Evolutionary conservation across 208 protist species (phyloP).

Genomic region (Balamuthia mandrillaris): DNA sequence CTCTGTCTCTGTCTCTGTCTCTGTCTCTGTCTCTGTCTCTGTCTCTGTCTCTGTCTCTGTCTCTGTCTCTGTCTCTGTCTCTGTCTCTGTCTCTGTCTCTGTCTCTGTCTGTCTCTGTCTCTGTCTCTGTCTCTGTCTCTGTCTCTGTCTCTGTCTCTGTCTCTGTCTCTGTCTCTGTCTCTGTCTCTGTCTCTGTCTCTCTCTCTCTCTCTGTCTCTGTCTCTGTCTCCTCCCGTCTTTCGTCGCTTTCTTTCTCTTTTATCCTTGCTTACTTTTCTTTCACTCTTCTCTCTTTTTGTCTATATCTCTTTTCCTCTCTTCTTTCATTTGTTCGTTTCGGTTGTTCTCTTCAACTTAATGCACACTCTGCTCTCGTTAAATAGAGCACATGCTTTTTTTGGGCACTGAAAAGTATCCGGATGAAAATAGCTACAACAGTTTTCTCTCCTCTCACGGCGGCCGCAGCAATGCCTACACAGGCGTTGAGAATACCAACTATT

Average conservation of each 20-base stretch:
- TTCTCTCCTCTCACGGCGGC: constrained; percentile 53
- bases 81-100: too few species aligned
- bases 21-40: neutral
- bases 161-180: neutral
- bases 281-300: too few species aligned
- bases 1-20: neutral
- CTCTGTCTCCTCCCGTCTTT: neutral
- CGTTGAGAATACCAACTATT: constrained; percentile 56
- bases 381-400: constrained; percentile 75
- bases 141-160: too few species aligned
- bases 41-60: too few species aligned
- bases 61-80: too few species aligned
- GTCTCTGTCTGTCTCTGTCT: neutral
- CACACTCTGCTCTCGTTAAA: neutral
- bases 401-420: constrained; percentile 64
- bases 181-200: neutral
- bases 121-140: neutral
- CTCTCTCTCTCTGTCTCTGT: neutral
- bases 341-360: too few species aligned
- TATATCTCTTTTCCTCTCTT: neutral
- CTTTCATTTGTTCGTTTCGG: neutral
- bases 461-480: constrained; percentile 65
- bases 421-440: constrained; percentile 57
- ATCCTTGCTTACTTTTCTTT: too few species aligned
- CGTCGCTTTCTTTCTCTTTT: too few species aligned